Evolutionary conservation across 768 basidiomycete genomes (phyloP).

Genomic region (Hygrophorus russula): DNA sequence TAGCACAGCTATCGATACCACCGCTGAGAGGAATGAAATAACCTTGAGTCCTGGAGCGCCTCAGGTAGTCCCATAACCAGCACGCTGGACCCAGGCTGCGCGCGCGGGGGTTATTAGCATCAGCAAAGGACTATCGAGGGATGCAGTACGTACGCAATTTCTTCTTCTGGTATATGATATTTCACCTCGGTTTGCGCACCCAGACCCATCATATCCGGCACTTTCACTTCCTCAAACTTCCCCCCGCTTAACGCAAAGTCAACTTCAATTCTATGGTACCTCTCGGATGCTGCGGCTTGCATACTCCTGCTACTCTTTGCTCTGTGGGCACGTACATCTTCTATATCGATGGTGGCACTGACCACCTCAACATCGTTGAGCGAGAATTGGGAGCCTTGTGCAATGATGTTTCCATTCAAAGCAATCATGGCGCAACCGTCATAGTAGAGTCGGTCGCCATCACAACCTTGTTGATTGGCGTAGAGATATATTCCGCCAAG

Average conservation of each 20-base stretch:
- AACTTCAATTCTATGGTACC: constrained; percentile 77
- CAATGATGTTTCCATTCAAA: constrained; percentile 83
- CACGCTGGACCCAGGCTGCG: constrained; percentile 92
- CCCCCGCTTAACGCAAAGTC: constrained; percentile 71
- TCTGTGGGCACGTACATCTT: constrained; percentile 87
- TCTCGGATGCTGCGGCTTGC: constrained; percentile 71
- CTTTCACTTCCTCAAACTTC: constrained; percentile 52
- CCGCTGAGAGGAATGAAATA: constrained; percentile 95
- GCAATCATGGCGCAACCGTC: constrained; percentile 97
- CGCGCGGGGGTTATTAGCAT: background rate
- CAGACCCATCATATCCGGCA: constrained; percentile 34
- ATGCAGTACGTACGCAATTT: constrained; percentile 74
- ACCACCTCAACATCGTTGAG: constrained; percentile 94
- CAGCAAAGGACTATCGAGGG: background rate
- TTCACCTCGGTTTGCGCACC: constrained; percentile 34
- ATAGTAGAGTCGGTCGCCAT: constrained; percentile 96
- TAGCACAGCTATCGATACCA: constrained; percentile 96
- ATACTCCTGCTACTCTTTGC: constrained; percentile 75
- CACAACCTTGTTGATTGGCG: constrained; percentile 98
- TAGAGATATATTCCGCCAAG: constrained; percentile 96
- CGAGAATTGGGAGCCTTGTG: constrained; percentile 96
- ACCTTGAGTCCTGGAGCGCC: constrained; percentile 86
- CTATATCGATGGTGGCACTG: constrained; percentile 92
- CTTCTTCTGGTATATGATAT: constrained; percentile 89
- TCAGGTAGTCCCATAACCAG: constrained; percentile 99